Percentiles rank a stretch among this genome's conserved stretches.
These are phyloP conservation scores for Torulaspora delbrueckii DNA, from an alignment of 805 yeast species.

Conservation along the genomic window DNA sequence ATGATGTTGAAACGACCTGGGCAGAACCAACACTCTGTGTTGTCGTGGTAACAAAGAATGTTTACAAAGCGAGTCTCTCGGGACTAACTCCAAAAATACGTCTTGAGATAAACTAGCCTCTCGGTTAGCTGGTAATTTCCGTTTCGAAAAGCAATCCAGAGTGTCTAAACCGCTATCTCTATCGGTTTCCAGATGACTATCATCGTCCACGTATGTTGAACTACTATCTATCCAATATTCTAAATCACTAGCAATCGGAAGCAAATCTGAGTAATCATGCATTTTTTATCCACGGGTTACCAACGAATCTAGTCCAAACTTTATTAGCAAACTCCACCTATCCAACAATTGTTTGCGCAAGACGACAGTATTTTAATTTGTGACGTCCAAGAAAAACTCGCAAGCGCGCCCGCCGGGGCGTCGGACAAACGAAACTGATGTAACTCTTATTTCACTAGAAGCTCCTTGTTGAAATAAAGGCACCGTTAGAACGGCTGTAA, in stretches of 20 bases:
- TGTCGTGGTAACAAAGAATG: not conserved
- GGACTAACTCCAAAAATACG: slow-evolving; percentile 6
- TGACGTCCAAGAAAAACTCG: slow-evolving; percentile 4
- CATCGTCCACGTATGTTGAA: slow-evolving; percentile 3
- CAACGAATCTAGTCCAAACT: not conserved
- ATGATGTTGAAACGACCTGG: slow-evolving; percentile 24
- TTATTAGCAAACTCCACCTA: too few species aligned
- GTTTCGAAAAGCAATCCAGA: not conserved
- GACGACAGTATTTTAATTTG: slow-evolving; percentile 1
- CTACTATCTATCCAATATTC: slow-evolving; percentile 14
- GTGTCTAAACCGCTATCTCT: not conserved
- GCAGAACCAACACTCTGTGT: slow-evolving; percentile 6
- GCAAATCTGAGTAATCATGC: not conserved
- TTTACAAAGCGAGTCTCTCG: slow-evolving; percentile 2
- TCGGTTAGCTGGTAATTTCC: not conserved
- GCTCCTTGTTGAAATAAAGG: too few species aligned
- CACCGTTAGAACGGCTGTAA: not conserved
- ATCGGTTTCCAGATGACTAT: not conserved
- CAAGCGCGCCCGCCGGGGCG: not conserved
- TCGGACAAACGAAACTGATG: not conserved
- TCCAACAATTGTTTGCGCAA: not conserved
- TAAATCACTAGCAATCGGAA: slow-evolving; percentile 5
- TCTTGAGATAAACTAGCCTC: not conserved
- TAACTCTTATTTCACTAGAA: too few species aligned
- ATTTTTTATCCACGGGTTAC: not conserved